Evolutionary conservation across 2,329 filamentous ascomycete species (phyloP), one percentile per base, ranked within the genome.

Genomic region (Coleophoma crateriformis): DNA sequence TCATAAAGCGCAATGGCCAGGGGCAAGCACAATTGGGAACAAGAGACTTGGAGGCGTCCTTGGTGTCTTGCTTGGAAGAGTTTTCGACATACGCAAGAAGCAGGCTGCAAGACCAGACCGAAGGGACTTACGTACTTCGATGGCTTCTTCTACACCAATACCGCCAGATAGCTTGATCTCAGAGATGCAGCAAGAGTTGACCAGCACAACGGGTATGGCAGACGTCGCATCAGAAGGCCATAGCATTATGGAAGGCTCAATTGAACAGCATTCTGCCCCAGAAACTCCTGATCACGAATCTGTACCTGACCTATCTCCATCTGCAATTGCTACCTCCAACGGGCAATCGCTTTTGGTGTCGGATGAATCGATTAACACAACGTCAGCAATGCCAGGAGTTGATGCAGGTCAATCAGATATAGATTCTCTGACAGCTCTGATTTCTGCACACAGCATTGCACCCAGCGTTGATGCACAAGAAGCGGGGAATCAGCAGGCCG

Each of bases 31-130:
- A 11, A 80, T 86, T 45, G 76, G 81, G n/a, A 77, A 82, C 45
- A 78, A 78, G 58, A 73, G 84, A 50, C 66, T 87, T 5, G 85
- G 85, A 6, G 85, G 86, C 12, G 78, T 88, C 10, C 68, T 90
- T 3, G 86, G 86, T 3, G 75, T 87, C 7, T 66, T 89, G 1
- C 77, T 88, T 2, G 83, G 84, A 2, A 77, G 84, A 45, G 73
- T 89, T 33, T 84, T 81, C 61, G 84, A 88, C 55, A 74, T 80
- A 50, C 69, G 72, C 33, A 65, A 64, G 42, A 66, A 62, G 46
- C 57, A 54, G 37, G 61, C 35, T 15, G 17, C 49, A 13, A 60
- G 55, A 47, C 22, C 49, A 13, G 60, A 62, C 43, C 60, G 54
- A 47, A 61, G 58, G 39, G 56, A 56, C 6, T 47, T n/a, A 40